phyloP scores from a whole-genome alignment of 2,329 filamentous ascomycete genomes.

The Colletotrichum abscissum region DNA sequence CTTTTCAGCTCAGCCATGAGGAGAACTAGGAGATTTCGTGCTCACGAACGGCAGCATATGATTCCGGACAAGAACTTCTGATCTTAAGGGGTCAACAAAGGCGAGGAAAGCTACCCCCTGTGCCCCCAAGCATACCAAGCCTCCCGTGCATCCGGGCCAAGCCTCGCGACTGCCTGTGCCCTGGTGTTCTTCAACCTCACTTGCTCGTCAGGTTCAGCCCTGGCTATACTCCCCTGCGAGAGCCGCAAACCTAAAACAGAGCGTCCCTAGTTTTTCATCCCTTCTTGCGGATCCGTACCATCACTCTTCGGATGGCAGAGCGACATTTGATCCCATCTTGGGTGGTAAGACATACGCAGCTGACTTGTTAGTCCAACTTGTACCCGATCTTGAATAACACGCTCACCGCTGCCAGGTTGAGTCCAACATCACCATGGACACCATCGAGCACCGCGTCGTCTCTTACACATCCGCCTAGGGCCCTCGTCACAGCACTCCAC shows the following conservation, averaged over 20 bases:
- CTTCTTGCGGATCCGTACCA: conserved; percentile 20
- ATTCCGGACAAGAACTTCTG: conserved; percentile 23
- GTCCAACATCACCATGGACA: not conserved
- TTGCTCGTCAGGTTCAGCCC: conserved; percentile 9
- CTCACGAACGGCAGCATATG: conserved; percentile 7
- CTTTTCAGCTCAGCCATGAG: not conserved
- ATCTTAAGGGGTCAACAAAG: not conserved
- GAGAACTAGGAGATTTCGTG: not conserved
- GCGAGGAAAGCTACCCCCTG: conserved; percentile 12
- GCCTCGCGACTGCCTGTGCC: conserved; percentile 8
- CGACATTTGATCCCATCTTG: not conserved
- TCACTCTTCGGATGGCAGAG: conserved; percentile 23
- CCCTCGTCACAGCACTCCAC: not conserved
- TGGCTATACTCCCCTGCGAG: conserved; percentile 30
- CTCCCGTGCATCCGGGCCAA: not conserved
- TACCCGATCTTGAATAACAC: not conserved
- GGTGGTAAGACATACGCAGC: not conserved
- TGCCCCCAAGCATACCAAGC: conserved; percentile 8
- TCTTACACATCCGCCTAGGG: not conserved
- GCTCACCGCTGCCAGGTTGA: not conserved
- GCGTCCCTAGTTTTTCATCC: conserved; percentile 13
- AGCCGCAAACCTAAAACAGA: conserved; percentile 36
- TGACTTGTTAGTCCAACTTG: not conserved
- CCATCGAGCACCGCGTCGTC: not conserved
- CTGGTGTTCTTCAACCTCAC: not conserved